Base-by-base conservation (phyloP, 352 stramenopile genomes). In the Phytophthora capsici region DNA sequence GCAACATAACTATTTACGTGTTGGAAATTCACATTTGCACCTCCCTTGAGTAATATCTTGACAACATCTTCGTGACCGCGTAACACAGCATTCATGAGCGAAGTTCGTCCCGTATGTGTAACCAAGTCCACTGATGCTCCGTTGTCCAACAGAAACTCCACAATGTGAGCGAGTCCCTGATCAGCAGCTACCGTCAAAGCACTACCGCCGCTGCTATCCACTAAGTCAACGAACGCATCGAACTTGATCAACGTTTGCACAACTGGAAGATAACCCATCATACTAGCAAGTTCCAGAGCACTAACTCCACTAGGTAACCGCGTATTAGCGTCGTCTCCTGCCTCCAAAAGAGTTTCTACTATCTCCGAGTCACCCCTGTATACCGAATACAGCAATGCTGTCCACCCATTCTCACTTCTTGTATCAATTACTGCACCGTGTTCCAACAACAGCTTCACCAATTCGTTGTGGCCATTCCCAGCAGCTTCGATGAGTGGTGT, bases 381-480 rank as follows among this genome's bases (percentile, higher is more conserved):
- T n/a, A 19, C 36, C 5, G 36, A n/a, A n/a, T 20, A 20, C 36
- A 41, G 5, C 16, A 41, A 19, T 10, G 36, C 16, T 41, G 36
- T 41, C 36, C 36, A 41, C 36, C 36, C 36, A 10, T 41, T 16
- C 9, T n/a, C 14, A 7, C n/a, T 41, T 10, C 14, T 19, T 19
- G n/a, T 7, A 0, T 7, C 36, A 41, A 41, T 41, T 41, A 8
- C 48, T 22, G 19, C 17, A 16, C 32, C 40, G 2, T 46, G 17
- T 14, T 40, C 47, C 1, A 43, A 7, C 23, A 60, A 16, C 7
- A 60, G 30, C 16, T 60, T 25, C 6, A 44, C 40, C 38, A 51
- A n/a, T 12, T n/a, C 40, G 9, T 17, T 43, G 52, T 60, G 25
- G 6, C 38, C 52, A 23, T 44, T 60, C 16, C 12, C 22, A 58